Conservation (phyloP, 2,329 filamentous ascomycete species). For the Neodidymelliopsis sp. region DNA sequence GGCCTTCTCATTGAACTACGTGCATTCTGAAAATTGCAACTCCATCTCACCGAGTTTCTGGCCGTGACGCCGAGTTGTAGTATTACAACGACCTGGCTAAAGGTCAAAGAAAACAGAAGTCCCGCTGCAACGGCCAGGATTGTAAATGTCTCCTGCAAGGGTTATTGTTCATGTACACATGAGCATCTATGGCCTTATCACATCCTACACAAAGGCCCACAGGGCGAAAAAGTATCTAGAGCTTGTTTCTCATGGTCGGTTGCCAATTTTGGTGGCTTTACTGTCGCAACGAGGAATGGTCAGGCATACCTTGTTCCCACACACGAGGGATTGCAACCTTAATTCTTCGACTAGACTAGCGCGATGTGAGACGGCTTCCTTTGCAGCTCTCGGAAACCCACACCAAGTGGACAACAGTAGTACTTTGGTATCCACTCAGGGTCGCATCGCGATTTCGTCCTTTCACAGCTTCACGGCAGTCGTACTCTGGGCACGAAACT, state of each 20-base stretch:
- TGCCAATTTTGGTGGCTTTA: conserved; percentile 1
- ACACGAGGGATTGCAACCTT: conserved; percentile 1
- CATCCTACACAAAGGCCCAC: background rate
- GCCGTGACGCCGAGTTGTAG: conserved; percentile 2
- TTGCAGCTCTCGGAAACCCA: background rate
- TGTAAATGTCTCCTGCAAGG: background rate
- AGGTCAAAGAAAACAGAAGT: background rate
- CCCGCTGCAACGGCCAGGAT: background rate
- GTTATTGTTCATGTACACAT: background rate
- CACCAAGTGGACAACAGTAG: conserved; percentile 13
- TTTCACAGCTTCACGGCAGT: conserved; percentile 1
- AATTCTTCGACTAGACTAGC: conserved; percentile 2
- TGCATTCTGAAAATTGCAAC: conserved; percentile 1
- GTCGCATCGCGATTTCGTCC: conserved; percentile 5
- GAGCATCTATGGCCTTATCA: background rate
- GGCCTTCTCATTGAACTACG: conserved; percentile 3
- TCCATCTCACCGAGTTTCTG: conserved; percentile 12
- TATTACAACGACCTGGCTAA: conserved; percentile 2
- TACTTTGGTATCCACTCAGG: background rate
- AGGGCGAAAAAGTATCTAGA: background rate
- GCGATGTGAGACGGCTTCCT: conserved; percentile 4
- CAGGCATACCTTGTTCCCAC: conserved; percentile 5
- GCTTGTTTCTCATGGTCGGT: background rate
- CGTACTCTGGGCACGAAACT: background rate
- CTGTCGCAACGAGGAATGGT: conserved; percentile 12